These are phyloP conservation scores for Liriodendron chinense DNA, from an alignment of 164 flowering plant species.

Conservation along the genomic window DNA sequence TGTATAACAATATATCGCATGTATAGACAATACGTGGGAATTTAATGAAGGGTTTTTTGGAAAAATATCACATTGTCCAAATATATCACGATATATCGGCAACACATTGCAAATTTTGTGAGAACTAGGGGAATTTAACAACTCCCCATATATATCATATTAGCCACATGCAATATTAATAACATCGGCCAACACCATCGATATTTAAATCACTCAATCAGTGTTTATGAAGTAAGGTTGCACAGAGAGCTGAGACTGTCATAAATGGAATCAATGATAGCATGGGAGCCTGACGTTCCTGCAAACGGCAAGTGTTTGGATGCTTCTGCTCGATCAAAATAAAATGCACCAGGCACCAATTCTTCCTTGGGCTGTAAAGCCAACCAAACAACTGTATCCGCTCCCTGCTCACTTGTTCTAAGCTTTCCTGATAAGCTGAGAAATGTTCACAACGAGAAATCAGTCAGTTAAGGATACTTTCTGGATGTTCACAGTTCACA, in stretches of 20 bases:
- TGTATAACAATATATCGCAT: too few species aligned
- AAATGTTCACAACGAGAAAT: neutral
- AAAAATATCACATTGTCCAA: too few species aligned
- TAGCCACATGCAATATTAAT: too few species aligned
- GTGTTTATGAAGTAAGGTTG: neutral
- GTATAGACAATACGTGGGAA: too few species aligned
- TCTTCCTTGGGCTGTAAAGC: slow-evolving; percentile 85
- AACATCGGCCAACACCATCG: too few species aligned
- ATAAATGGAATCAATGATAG: slow-evolving; percentile 49
- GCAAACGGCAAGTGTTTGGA: slow-evolving; percentile 70
- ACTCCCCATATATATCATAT: too few species aligned
- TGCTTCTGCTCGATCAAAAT: slow-evolving; percentile 85
- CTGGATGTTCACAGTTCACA: too few species aligned
- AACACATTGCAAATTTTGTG: too few species aligned
- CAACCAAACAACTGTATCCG: slow-evolving; percentile 85
- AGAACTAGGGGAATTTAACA: too few species aligned
- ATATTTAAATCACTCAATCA: too few species aligned
- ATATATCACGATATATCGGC: too few species aligned
- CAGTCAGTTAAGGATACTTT: neutral
- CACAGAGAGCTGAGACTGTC: slow-evolving; percentile 43
- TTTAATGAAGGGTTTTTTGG: too few species aligned
- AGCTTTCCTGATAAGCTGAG: slow-evolving; percentile 72
- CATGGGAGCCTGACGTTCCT: slow-evolving; percentile 56
- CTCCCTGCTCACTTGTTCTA: slow-evolving; percentile 79
- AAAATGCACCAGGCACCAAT: slow-evolving; percentile 68